Percentiles rank a stretch among this genome's conserved stretches.
Conservation (phyloP, 2,329 filamentous ascomycete genomes). For the Colletotrichum acutatum region DNA sequence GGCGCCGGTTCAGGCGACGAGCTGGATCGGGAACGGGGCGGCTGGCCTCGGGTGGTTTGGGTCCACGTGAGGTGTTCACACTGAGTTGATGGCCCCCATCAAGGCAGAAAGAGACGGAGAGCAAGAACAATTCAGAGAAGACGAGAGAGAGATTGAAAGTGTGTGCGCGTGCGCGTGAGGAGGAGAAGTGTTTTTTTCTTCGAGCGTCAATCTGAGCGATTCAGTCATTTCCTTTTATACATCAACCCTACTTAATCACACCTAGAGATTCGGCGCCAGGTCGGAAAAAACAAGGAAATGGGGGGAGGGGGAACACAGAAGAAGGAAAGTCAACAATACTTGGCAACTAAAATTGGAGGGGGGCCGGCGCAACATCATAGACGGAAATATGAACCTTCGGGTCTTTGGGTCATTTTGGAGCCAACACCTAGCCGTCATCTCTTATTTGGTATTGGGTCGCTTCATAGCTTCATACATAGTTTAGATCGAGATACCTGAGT, state of each 20-base stretch:
- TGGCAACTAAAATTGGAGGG: not conserved
- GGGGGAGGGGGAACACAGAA: not conserved
- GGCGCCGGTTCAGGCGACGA: constrained; percentile 26
- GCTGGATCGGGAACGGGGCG: constrained; percentile 34
- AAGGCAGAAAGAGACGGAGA: not conserved
- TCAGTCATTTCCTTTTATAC: not conserved
- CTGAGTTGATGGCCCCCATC: not conserved
- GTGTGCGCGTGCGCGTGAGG: too few species aligned
- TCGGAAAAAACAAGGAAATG: not conserved
- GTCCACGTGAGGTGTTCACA: not conserved
- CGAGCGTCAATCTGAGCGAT: not conserved
- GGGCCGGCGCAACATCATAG: not conserved
- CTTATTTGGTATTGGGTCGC: not conserved
- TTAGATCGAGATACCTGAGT: constrained; percentile 30
- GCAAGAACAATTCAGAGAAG: not conserved
- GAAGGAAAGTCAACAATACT: not conserved
- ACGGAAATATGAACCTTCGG: not conserved
- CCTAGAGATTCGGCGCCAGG: not conserved
- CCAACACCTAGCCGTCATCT: not conserved
- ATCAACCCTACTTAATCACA: not conserved
- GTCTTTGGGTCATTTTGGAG: not conserved
- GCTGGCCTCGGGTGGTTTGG: constrained; percentile 29
- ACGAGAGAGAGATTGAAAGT: not conserved
- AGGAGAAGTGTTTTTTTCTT: too few species aligned
- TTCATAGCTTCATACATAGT: not conserved